A percentile compares a stretch with the other conserved stretches of the same genome.
These are phyloP conservation scores for Eragrostis curvula DNA, from an alignment of 176 grass and related monocot genomes.

Conservation along the genomic window DNA sequence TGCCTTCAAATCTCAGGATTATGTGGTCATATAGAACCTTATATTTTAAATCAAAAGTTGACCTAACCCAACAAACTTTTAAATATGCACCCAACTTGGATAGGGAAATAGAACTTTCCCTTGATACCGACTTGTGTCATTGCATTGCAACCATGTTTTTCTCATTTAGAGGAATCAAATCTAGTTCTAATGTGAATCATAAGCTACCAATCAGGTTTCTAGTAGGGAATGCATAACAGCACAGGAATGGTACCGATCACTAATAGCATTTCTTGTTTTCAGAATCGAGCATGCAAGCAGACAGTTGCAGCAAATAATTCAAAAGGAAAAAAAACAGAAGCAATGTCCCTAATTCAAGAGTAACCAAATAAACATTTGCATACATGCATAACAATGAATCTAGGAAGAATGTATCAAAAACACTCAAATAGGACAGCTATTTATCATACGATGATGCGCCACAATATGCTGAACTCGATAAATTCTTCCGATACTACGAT, in stretches of 20 bases:
- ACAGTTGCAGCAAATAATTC: background rate
- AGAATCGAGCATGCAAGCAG: background rate
- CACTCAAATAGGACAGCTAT: background rate
- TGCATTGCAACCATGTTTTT: slow-evolving; percentile 2
- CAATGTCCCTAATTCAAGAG: background rate
- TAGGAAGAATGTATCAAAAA: background rate
- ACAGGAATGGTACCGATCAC: background rate
- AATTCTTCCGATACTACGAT: background rate
- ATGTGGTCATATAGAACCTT: background rate
- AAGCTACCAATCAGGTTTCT: background rate
- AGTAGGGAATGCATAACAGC: background rate
- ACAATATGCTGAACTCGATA: slow-evolving; percentile 10
- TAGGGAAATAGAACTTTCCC: slow-evolving; percentile 40
- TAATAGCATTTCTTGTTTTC: background rate
- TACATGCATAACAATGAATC: background rate
- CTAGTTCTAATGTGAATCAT: slow-evolving; percentile 8
- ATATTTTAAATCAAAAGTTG: slow-evolving; percentile 28
- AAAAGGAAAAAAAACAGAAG: background rate
- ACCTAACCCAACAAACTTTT: slow-evolving; percentile 37
- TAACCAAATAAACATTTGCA: slow-evolving; percentile 10
- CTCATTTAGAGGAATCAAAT: slow-evolving; percentile 7
- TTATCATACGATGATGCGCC: background rate
- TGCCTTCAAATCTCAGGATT: slow-evolving; percentile 1
- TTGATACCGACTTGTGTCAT: background rate
- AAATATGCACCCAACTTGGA: slow-evolving; percentile 33